These are phyloP conservation scores for Yamadazyma blattariae DNA, from an alignment of 1,139 yeast genomes.

Conservation along the genomic window DNA sequence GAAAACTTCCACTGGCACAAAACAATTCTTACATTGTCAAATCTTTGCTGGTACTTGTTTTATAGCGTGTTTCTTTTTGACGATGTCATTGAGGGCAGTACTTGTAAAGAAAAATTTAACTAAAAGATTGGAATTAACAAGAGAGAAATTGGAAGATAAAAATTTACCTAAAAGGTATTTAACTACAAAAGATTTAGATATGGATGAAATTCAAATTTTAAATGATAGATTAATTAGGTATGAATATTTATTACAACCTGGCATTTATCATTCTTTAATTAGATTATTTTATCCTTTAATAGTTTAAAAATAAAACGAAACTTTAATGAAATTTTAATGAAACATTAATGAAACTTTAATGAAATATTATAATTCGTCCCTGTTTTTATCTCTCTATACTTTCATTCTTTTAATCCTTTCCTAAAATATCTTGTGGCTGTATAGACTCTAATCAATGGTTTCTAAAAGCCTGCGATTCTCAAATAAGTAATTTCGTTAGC, in stretches of 20 bases:
- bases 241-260: conserved; percentile 14
- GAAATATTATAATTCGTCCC: no score
- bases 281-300: conserved; percentile 25
- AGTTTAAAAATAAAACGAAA: conserved; percentile 17
- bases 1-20: conserved; percentile 18
- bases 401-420: no score
- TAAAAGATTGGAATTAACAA: conserved; percentile 10
- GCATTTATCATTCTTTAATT: conserved; percentile 12
- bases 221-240: conserved; percentile 20
- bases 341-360: no score
- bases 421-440: no score
- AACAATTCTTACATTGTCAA: conserved; percentile 59
- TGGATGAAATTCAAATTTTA: conserved; percentile 15
- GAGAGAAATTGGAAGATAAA: conserved; percentile 6
- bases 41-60: conserved; percentile 55
- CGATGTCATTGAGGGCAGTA: conserved; percentile 32
- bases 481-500: no score
- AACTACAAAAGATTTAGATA: conserved; percentile 11
- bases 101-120: conserved; percentile 20
- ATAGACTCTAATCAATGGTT: no score
- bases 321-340: no score
- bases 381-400: no score
- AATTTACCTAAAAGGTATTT: conserved; percentile 12
- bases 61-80: conserved; percentile 25
- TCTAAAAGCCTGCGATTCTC: no score